Evolutionary conservation across 2,329 filamentous ascomycete species (phyloP).

Genomic region (Clonostachys byssicola): DNA sequence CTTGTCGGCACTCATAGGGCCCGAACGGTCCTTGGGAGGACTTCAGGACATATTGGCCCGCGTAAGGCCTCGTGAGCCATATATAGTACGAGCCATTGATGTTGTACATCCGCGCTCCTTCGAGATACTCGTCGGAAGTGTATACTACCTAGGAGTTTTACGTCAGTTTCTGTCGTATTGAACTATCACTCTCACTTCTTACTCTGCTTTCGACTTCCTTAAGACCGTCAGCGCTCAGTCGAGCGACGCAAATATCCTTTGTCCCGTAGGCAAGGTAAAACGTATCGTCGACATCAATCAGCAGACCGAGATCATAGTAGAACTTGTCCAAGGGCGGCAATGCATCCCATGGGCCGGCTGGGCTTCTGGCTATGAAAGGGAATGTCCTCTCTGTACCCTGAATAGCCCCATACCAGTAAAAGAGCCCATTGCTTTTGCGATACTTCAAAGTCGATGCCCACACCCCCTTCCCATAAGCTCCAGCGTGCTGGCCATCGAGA

Average conservation of each 20-base stretch:
- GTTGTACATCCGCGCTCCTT: constrained; percentile 54
- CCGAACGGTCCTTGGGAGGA: constrained; percentile 45
- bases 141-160: constrained; percentile 19
- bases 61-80: constrained; percentile 36
- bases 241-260: constrained; percentile 41
- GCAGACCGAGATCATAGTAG: constrained; percentile 53
- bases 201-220: constrained; percentile 37
- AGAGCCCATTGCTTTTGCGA: constrained; percentile 36
- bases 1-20: constrained; percentile 43
- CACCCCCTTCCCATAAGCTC: constrained; percentile 47
- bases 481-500: constrained; percentile 33
- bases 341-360: constrained; percentile 10
- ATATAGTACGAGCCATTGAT: constrained; percentile 53
- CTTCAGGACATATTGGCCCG: constrained; percentile 40
- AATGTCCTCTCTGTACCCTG: too few species aligned
- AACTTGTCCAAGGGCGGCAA: constrained; percentile 25
- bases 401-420: constrained; percentile 45
- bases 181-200: constrained; percentile 39
- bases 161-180: constrained; percentile 23
- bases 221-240: constrained; percentile 43
- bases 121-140: constrained; percentile 22
- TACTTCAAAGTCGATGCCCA: constrained; percentile 35
- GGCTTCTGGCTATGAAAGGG: too few species aligned
- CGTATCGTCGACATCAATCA: constrained; percentile 55
- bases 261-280: constrained; percentile 55